These are phyloP conservation scores for Paraphaeosphaeria minitans DNA, from an alignment of 2,329 filamentous ascomycete species.

Conservation along the genomic window DNA sequence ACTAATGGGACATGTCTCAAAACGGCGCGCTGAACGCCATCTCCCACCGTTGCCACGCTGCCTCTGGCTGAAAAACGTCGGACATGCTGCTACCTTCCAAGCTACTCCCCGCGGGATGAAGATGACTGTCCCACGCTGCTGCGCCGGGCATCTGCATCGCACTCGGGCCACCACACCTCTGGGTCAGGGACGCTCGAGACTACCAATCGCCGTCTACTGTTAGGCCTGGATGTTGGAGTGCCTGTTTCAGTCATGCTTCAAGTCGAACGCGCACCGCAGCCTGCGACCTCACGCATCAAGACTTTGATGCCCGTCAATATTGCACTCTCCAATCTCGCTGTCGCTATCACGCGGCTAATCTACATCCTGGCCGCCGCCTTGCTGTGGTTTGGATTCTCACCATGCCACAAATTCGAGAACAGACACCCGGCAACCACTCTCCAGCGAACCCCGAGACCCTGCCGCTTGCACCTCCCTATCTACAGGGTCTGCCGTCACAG, in stretches of 20 bases:
- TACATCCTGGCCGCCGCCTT: constrained; percentile 13
- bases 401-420: constrained; percentile 18
- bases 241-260: constrained; percentile 23
- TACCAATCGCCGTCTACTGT: neutral
- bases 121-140: constrained; percentile 6
- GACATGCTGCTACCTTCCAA: constrained; percentile 10
- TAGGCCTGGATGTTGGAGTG: constrained; percentile 10
- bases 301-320: constrained; percentile 23
- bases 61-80: constrained; percentile 9
- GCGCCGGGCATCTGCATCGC: constrained; percentile 1
- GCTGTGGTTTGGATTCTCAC: constrained; percentile 32
- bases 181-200: neutral
- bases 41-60: constrained; percentile 16
- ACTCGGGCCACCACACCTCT: constrained; percentile 1
- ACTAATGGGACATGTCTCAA: constrained; percentile 36
- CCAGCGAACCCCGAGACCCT: constrained; percentile 25
- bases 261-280: constrained; percentile 1
- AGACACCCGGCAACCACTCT: constrained; percentile 13
- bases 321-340: constrained; percentile 14
- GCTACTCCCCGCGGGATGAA: neutral
- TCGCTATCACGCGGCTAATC: constrained; percentile 10
- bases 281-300: constrained; percentile 9
- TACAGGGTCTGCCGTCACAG: constrained; percentile 7
- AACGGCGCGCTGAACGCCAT: constrained; percentile 19
- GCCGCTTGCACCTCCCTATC: constrained; percentile 9